Percentiles rank a stretch among this genome's conserved stretches.
These are phyloP conservation scores for Apophysomyces trapeziformis DNA, from an alignment of 371 early-diverging fungal genomes.

Conservation along the genomic window DNA sequence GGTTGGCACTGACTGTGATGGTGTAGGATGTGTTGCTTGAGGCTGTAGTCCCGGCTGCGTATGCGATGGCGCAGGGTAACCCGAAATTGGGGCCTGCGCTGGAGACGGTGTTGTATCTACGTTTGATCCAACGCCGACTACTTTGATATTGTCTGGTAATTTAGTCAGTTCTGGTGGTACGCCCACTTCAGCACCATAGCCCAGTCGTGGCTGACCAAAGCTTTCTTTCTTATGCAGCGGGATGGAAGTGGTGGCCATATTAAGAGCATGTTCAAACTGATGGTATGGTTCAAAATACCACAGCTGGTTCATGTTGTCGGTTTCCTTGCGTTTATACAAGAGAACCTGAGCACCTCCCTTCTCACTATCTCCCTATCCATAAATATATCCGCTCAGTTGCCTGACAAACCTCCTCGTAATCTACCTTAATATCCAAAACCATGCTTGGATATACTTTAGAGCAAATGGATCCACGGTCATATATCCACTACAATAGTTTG, in stretches of 20 bases:
- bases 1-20: background rate
- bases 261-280: slow-evolving; percentile 39
- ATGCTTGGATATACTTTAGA: slow-evolving; percentile 46
- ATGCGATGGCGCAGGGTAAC: background rate
- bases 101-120: slow-evolving; percentile 10
- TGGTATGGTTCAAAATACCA: slow-evolving; percentile 54
- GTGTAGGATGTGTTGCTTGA: background rate
- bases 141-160: slow-evolving; percentile 45
- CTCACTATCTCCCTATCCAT: slow-evolving; percentile 39
- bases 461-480: slow-evolving; percentile 48
- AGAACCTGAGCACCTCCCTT: slow-evolving; percentile 53
- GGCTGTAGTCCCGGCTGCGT: slow-evolving; percentile 12
- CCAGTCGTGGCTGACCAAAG: slow-evolving; percentile 49
- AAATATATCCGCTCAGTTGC: background rate
- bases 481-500: slow-evolving; percentile 38
- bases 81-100: background rate
- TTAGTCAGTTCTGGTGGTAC: slow-evolving; percentile 43
- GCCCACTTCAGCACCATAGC: slow-evolving; percentile 53
- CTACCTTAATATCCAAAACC: slow-evolving; percentile 55
- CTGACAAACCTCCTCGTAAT: background rate
- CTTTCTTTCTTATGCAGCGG: slow-evolving; percentile 48
- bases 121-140: slow-evolving; percentile 44
- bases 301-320: slow-evolving; percentile 49
- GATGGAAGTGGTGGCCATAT: slow-evolving; percentile 34
- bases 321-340: slow-evolving; percentile 48